Evolutionary conservation across 495 filamentous ascomycete species (phyloP).

Genomic region (Oidiodendron maius): DNA sequence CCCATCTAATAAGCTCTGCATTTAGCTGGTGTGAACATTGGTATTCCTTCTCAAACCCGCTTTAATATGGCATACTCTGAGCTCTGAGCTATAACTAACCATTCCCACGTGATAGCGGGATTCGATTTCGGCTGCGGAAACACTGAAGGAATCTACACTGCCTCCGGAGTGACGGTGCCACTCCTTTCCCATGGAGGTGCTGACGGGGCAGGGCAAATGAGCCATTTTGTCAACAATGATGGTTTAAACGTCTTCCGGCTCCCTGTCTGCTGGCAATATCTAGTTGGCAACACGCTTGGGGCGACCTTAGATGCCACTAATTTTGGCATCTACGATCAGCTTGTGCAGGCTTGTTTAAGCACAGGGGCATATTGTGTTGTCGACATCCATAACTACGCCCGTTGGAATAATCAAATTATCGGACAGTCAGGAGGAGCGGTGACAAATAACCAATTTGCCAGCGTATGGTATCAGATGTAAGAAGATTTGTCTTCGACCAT

Average conservation of each 20-base stretch:
- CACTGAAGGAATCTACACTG: conserved; percentile 13
- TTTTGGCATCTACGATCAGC: conserved; percentile 45
- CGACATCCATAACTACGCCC: conserved; percentile 54
- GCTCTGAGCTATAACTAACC: no score
- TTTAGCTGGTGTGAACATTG: no score
- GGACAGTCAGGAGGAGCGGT: conserved; percentile 48
- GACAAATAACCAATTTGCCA: conserved; percentile 47
- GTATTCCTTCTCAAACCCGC: no score
- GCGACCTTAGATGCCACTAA: conserved; percentile 40
- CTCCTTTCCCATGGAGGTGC: conserved; percentile 22
- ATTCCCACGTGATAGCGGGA: no score
- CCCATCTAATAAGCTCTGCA: no score
- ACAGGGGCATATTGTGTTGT: conserved; percentile 52
- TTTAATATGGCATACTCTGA: no score
- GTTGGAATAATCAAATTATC: conserved; percentile 53
- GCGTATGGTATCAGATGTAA: no score
- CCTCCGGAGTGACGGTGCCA: conserved; percentile 25
- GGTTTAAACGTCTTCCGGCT: conserved; percentile 51
- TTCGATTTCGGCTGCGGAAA: conserved; percentile 47
- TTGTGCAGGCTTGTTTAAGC: conserved; percentile 52
- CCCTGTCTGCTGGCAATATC: conserved; percentile 45
- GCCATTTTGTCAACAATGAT: conserved; percentile 46
- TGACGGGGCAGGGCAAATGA: conserved; percentile 44
- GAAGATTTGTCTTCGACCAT: no score
- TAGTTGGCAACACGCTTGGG: conserved; percentile 43